Percentiles rank a stretch among this genome's conserved stretches.
phyloP scores from a whole-genome alignment of 2,329 filamentous ascomycete species.

The Ophiostoma fasciatum region DNA sequence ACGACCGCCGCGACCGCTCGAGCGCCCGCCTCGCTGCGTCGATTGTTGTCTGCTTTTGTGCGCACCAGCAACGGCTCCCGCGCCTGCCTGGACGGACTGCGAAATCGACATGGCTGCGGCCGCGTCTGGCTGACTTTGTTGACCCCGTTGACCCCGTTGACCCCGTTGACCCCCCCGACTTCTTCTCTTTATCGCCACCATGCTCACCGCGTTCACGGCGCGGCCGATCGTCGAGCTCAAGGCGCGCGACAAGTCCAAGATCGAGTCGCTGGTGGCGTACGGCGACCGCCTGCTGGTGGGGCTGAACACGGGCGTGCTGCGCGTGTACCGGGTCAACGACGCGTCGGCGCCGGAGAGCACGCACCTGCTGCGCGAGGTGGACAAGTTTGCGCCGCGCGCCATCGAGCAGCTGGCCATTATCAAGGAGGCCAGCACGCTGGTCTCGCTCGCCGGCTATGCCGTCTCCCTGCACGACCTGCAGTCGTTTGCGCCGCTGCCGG shows the following conservation, averaged over 20 bases:
- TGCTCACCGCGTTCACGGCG: slow-evolving; percentile 97
- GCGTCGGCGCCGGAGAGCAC: slow-evolving; percentile 34
- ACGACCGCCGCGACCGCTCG: too few species aligned
- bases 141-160: too few species aligned
- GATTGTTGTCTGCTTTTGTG: neutral
- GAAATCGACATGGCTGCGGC: too few species aligned
- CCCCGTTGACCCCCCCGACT: neutral
- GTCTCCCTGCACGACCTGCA: slow-evolving; percentile 83
- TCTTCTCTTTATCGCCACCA: slow-evolving; percentile 29
- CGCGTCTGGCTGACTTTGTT: too few species aligned
- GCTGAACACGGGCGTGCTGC: slow-evolving; percentile 73
- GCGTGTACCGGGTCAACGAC: slow-evolving; percentile 85
- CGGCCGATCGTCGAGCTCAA: slow-evolving; percentile 94
- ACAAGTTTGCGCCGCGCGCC: slow-evolving; percentile 81
- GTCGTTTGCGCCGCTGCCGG: slow-evolving; percentile 55
- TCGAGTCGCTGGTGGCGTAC: slow-evolving; percentile 88
- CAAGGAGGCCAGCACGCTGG: slow-evolving; percentile 82
- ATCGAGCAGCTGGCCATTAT: slow-evolving; percentile 92
- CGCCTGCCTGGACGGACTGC: too few species aligned
- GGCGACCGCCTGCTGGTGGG: slow-evolving; percentile 87
- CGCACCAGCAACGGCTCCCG: too few species aligned
- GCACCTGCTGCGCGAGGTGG: slow-evolving; percentile 78
- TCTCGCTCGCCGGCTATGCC: slow-evolving; percentile 81
- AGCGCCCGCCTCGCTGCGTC: too few species aligned
- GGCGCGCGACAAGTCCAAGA: slow-evolving; percentile 88